Base-by-base conservation (phyloP, 1,284 basidiomycete genomes). In the Athelia psychrophila region DNA sequence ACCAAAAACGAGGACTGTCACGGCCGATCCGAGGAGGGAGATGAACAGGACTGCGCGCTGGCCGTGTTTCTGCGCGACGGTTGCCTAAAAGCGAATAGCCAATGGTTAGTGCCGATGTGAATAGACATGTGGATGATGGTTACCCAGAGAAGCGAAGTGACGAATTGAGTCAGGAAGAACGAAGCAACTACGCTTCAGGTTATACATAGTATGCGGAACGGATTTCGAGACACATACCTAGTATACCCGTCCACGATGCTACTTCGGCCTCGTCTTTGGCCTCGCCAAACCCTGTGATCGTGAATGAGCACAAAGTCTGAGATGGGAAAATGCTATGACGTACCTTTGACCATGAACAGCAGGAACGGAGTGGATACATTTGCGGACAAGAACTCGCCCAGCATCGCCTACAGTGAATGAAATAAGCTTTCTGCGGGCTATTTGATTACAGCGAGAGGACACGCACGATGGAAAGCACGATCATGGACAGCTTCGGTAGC, bases 131-230 rank as follows among this genome's bases (percentile, higher is more conserved):
- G 33, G 24, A 32, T 47, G 50, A 25, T 50, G 33, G 19, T 49
- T 62, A 88, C 88, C 88, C 89, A 92, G 54, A 98, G 80, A 40
- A 99, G 74, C 25, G 94, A 96, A 2, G 96, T 98, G 36, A 97
- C 75, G 71, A 99, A 97, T 61, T 94, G 91, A 1, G 89, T 90
- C 52, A 91, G 66, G 71, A 92, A 92, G 69, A 92, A 92, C 2
- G 83, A 83, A 23, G 89, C 81, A 22, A 90, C 89, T 90, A 58
- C 22, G 50, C 49, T 30, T 12, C 54, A 58, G 47, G 59, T 32
- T 55, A 25, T 12, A 50, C 36, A 51, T 10, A 44, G 45, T 25
- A 51, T 55, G 35, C 51, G 48, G 46, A 46, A 38, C 47, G n/a
- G 40, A 40, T 55, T 27, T 50, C 51, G 44, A 46, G 52, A 16